These are phyloP conservation scores for Solanum acaule DNA, from an alignment of 257 asterid species.

Conservation along the genomic window DNA sequence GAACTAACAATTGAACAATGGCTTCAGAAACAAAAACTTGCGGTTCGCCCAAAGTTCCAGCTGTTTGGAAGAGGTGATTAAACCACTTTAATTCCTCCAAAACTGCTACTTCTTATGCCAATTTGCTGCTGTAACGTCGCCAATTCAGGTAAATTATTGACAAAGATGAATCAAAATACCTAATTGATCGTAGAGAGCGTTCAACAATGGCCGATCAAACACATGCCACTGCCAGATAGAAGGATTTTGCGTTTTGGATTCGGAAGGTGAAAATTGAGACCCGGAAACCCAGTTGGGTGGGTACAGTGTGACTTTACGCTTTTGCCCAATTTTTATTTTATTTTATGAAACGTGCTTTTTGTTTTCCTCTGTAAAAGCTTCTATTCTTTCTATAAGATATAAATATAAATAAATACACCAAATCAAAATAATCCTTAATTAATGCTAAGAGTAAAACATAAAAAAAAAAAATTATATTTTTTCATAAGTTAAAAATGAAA, in stretches of 20 bases:
- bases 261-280: not conserved
- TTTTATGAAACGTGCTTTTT: not conserved
- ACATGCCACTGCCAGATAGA: not conserved
- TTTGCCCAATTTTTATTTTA: not conserved
- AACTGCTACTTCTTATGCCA: not conserved
- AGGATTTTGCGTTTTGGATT: not conserved
- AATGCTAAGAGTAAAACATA: too few species aligned
- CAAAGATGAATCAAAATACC: not conserved
- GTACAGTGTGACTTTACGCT: not conserved
- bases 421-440: too few species aligned
- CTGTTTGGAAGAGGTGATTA: not conserved
- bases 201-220: not conserved
- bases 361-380: not conserved
- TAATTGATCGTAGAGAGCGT: not conserved
- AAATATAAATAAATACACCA: too few species aligned
- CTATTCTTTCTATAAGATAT: too few species aligned
- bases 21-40: not conserved
- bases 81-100: not conserved
- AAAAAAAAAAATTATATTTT: too few species aligned
- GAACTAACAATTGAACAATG: not conserved
- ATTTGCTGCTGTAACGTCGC: not conserved
- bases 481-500: too few species aligned
- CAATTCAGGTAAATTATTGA: not conserved
- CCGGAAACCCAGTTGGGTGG: not conserved
- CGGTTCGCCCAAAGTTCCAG: not conserved